Evolutionary conservation across 352 stramenopile species (phyloP), one percentile per base, ranked within the genome.

Genomic region (Globisporangium mamillatum): DNA sequence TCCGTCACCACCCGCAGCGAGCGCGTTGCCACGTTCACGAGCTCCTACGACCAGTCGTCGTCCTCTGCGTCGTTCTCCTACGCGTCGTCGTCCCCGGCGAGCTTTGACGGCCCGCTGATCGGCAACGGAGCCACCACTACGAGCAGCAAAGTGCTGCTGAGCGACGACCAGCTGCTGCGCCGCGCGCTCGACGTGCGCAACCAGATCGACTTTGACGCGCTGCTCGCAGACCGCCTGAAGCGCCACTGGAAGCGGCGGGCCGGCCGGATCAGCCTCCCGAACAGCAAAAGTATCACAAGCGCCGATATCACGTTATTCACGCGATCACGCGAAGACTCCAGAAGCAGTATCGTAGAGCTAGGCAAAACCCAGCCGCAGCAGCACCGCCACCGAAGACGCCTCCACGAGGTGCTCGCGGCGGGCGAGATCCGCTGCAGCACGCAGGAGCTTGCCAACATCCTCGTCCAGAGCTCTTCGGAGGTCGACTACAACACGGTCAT

Each of bases 201-300:
- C 53, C 53, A 58, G 14, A 36, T 58, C 24, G 53, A 58, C 53
- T 58, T 58, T 58, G 53, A 58, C 10, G 24, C 24, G 53, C 53
- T 58, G 53, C 53, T 58, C 53, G 32, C 53, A 0, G 53, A 58
- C 53, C 53, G 24, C 24, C 14, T 46, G 12, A 46, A 46, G 38
- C 38, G 38, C 38, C 3, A 46, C 38, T 46, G 38, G 38, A 46
- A 46, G 38, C 38, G 38, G 3, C 38, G 38, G 20, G 12, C 38
- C 12, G 38, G 3, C 0, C 12, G 38, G 38, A 46, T 46, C 38
- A 46, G 38, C 38, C 38, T 46, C 38, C 38, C 38, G 12, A 46
- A 20, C 14, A 46, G 38, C 38, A 46, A 46, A 20, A 46, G 38
- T 14, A 20, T 0, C 12, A 46, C 38, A 4, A 46, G 38, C 38